A percentile compares a stretch with the other conserved stretches of the same genome.
Conservation (phyloP, 192 early-diverging fungal genomes). For the Coemansia sp. region DNA sequence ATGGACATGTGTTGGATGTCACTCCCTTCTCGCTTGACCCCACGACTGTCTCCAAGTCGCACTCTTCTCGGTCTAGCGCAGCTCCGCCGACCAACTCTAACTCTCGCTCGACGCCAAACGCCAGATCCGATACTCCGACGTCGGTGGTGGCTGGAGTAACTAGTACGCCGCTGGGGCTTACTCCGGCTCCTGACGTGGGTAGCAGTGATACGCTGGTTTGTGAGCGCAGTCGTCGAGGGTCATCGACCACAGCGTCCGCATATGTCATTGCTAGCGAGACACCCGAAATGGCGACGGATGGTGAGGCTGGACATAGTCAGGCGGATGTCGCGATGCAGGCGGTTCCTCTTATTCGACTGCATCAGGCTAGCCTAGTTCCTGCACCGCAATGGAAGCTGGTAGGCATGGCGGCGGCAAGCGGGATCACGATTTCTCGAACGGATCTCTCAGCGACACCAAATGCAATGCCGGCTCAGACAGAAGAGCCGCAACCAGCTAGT, state of each 20-base stretch:
- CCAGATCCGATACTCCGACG: slow-evolving; percentile 2
- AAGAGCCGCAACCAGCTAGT: neutral
- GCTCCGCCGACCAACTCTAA: neutral
- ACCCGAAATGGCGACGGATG: neutral
- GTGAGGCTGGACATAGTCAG: neutral
- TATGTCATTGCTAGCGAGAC: slow-evolving; percentile 9
- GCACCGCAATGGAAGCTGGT: slow-evolving; percentile 18
- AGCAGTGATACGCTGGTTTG: slow-evolving; percentile 5
- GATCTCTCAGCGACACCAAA: neutral
- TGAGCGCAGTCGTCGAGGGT: slow-evolving; percentile 6
- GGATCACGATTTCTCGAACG: slow-evolving; percentile 19
- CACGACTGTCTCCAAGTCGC: slow-evolving; percentile 5
- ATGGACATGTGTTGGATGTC: slow-evolving; percentile 21
- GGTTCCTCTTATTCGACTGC: slow-evolving; percentile 22
- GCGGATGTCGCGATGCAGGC: slow-evolving; percentile 8
- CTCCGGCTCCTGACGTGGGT: slow-evolving; percentile 8
- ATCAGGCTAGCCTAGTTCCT: slow-evolving; percentile 13
- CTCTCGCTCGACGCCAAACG: slow-evolving; percentile 1
- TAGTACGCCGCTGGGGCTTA: slow-evolving; percentile 6
- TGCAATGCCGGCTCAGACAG: neutral
- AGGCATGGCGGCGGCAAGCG: slow-evolving; percentile 23
- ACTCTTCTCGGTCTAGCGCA: neutral
- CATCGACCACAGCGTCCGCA: neutral
- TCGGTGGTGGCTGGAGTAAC: neutral
- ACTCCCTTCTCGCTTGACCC: slow-evolving; percentile 40